A percentile compares a stretch with the other conserved stretches of the same genome.
phyloP scores from a whole-genome alignment of 192 early-diverging fungal species.

The Podila clonocystis region DNA sequence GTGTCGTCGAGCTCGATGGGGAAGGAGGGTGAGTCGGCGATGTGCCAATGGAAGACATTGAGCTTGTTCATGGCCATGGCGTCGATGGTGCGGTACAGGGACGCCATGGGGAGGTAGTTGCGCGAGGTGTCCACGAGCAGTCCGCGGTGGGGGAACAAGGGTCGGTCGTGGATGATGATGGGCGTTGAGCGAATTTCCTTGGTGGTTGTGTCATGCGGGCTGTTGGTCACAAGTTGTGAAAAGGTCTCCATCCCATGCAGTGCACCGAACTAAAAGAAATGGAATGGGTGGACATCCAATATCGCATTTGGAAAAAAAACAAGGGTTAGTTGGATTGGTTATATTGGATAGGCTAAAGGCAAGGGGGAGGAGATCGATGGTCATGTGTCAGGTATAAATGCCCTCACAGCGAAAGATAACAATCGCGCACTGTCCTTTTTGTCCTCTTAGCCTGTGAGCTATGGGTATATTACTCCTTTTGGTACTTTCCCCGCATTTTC shows the following conservation, averaged over 20 bases:
- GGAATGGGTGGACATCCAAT: neutral
- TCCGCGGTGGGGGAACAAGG: slow-evolving; percentile 73
- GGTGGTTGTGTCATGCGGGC: slow-evolving; percentile 38
- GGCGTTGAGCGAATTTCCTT: slow-evolving; percentile 35
- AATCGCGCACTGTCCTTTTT: no score
- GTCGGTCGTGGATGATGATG: slow-evolving; percentile 65
- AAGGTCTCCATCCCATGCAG: slow-evolving; percentile 79
- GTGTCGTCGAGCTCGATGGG: slow-evolving; percentile 65
- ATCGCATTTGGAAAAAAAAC: neutral
- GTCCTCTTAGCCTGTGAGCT: no score
- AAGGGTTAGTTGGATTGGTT: no score
- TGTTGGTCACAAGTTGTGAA: slow-evolving; percentile 67
- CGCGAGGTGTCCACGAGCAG: slow-evolving; percentile 77
- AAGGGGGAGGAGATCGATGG: no score
- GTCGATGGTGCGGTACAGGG: slow-evolving; percentile 75
- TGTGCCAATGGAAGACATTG: slow-evolving; percentile 86
- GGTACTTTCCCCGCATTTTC: no score
- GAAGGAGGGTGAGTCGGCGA: slow-evolving; percentile 78
- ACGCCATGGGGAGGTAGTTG: slow-evolving; percentile 73
- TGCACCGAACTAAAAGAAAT: slow-evolving; percentile 67
- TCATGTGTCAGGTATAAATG: no score
- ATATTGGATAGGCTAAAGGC: no score
- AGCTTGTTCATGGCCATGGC: slow-evolving; percentile 86
- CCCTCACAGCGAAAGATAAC: no score
- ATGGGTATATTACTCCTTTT: no score